Conservation (phyloP, 805 yeast species). For the Kodamaea hsintzibuensis region DNA sequence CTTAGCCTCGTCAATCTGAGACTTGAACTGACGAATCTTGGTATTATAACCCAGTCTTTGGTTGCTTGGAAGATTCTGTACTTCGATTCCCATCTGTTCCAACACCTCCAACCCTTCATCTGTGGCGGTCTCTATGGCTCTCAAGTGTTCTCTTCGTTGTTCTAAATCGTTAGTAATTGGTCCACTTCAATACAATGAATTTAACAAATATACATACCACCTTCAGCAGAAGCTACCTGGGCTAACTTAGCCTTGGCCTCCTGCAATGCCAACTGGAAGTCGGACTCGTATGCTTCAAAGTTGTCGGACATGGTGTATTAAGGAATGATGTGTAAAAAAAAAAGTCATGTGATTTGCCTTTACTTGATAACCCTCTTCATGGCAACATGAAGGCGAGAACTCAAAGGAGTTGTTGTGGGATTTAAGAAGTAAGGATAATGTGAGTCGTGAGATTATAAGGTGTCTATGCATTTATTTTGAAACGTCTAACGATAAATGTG, state of each 20-base stretch:
- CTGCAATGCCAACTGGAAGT: conserved; percentile 65
- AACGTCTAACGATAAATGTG: too few species aligned
- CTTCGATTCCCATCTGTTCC: conserved; percentile 87
- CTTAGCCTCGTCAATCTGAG: conserved; percentile 59
- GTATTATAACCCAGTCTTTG: conserved; percentile 71
- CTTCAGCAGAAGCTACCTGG: conserved; percentile 50
- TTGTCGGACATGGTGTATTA: conserved; percentile 46
- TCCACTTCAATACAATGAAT: conserved; percentile 3
- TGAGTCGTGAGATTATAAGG: too few species aligned
- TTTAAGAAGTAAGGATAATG: too few species aligned
- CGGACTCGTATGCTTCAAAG: conserved; percentile 66
- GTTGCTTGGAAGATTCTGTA: conserved; percentile 77
- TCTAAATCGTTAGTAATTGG: conserved; percentile 30
- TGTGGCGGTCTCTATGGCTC: conserved; percentile 63
- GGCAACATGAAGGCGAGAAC: too few species aligned
- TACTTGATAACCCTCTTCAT: too few species aligned
- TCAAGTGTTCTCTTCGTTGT: conserved; percentile 54
- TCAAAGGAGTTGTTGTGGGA: too few species aligned
- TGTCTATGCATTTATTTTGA: too few species aligned
- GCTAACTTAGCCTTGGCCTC: conserved; percentile 69
- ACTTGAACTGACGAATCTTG: conserved; percentile 69
- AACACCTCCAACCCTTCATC: conserved; percentile 80
- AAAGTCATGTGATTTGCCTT: conserved; percentile 1
- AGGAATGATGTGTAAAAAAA: background rate
- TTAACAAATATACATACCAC: conserved; percentile 32